Evolutionary conservation across 2,329 filamentous ascomycete genomes (phyloP).

Genomic region (Aspergillus vadensis): DNA sequence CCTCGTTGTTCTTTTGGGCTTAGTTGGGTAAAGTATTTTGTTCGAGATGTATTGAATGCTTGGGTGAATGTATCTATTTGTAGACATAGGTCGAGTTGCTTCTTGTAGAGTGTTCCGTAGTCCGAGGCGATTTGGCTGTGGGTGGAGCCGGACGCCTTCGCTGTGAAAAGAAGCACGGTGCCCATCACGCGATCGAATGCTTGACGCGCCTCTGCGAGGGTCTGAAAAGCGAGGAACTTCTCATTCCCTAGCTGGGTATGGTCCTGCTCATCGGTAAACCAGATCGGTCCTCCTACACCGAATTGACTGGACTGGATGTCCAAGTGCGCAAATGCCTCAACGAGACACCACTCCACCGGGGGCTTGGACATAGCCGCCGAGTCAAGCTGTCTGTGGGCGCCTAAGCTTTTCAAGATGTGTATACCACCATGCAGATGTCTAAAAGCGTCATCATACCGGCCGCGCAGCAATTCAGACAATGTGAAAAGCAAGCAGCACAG

Average conservation of each 20-base stretch:
- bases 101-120: neutral
- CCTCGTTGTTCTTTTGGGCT: constrained; percentile 15
- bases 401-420: constrained; percentile 1
- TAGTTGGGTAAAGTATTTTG: neutral
- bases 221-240: neutral
- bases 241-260: neutral
- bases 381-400: neutral
- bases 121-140: neutral
- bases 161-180: neutral
- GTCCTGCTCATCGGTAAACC: neutral
- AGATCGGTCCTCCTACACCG: neutral
- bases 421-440: constrained; percentile 11
- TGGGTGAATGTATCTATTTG: neutral
- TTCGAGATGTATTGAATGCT: neutral
- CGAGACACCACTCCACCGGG: neutral
- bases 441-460: constrained; percentile 14
- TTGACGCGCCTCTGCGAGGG: constrained; percentile 1
- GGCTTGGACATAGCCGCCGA: neutral
- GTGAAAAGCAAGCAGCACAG: constrained; percentile 16
- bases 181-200: neutral
- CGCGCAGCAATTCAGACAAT: constrained; percentile 4
- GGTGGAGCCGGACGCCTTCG: neutral
- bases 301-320: constrained; percentile 9
- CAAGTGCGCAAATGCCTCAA: constrained; percentile 10
- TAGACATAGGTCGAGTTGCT: neutral